A percentile compares a stretch with the other conserved stretches of the same genome.
These are phyloP conservation scores for Zymoseptoria passerinii DNA, from an alignment of 2,329 filamentous ascomycete species.

Conservation along the genomic window DNA sequence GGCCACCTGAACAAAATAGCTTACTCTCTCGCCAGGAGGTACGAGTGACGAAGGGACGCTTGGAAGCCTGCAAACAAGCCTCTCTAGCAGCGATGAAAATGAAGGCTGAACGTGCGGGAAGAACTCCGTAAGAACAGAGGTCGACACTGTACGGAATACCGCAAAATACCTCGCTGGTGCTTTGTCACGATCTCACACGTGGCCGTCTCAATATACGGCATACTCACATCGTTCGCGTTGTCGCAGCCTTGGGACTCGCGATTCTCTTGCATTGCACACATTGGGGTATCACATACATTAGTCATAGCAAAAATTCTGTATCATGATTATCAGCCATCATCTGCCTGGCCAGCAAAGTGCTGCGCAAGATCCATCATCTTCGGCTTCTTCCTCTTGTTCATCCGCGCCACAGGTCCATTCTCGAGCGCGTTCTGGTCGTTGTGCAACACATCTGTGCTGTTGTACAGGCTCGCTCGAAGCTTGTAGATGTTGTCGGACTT, in stretches of 20 bases:
- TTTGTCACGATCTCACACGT: too few species aligned
- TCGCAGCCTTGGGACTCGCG: background rate
- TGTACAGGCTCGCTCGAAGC: conserved; percentile 37
- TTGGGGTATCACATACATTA: background rate
- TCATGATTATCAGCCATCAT: background rate
- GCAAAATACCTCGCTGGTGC: too few species aligned
- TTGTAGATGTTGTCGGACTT: conserved; percentile 34
- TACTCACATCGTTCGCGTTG: background rate
- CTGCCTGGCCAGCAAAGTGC: conserved; percentile 5
- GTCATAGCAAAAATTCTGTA: background rate
- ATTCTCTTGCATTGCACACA: background rate
- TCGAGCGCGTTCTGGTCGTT: conserved; percentile 11
- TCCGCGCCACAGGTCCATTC: conserved; percentile 13
- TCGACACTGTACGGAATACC: too few species aligned
- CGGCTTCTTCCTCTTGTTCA: conserved; percentile 7
- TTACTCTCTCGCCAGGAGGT: too few species aligned
- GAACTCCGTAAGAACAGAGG: too few species aligned
- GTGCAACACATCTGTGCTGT: conserved; percentile 29
- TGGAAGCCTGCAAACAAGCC: too few species aligned
- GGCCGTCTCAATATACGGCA: too few species aligned
- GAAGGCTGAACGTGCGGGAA: too few species aligned
- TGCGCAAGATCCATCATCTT: conserved; percentile 5
- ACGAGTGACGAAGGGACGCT: too few species aligned
- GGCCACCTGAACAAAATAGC: too few species aligned
- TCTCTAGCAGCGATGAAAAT: too few species aligned